Evolutionary conservation across 371 early-diverging fungal species (phyloP), one percentile per base, ranked within the genome.

Genomic region (Mortierella sp.): DNA sequence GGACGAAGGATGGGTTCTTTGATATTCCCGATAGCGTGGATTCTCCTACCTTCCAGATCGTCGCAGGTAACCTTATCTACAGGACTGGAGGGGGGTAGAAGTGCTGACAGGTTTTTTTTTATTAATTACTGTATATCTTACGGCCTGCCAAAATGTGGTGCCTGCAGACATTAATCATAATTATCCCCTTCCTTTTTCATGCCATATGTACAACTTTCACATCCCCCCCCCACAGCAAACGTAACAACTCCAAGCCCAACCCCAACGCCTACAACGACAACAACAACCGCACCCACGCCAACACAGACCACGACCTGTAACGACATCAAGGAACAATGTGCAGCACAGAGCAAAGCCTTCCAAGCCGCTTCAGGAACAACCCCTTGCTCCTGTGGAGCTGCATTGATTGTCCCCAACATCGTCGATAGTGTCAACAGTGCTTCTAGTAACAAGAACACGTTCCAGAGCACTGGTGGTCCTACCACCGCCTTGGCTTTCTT

Each of bases 241-340:
- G 46, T 44, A 1, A 29, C 44, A 2, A 7, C 58, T 8, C 56
- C 74, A 4, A 75, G 46, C 18, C 55, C 72, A 44, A 58, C 71
- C 46, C 29, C 77, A 43, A 32, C 75, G 8, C 56, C 77, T 46
- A 18, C 77, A 18, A 71, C 72, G 1, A 75, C 80, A 11, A 74
- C 80, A 11, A 74, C 72, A 0, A 77, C 77, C 7, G 70, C 80
- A 10, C 60, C 80, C 0, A 84, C 80, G 5, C 41, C 73, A 43
- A 72, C 83, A 16, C 65, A 74, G 16, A 70, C 65, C 4, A 71
- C 72, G 43, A 76, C 81, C 8, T 84, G 84, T 27, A 63, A 73
- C 4, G 84, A 84, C 32, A 46, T 84, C 48, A 54, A 75, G 73
- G 75, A 84, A 35, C 84, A 84, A 54, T 84, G 84, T 73, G 84